Evolutionary conservation across 768 basidiomycete genomes (phyloP).

Genomic region (Termitomyces sp.): DNA sequence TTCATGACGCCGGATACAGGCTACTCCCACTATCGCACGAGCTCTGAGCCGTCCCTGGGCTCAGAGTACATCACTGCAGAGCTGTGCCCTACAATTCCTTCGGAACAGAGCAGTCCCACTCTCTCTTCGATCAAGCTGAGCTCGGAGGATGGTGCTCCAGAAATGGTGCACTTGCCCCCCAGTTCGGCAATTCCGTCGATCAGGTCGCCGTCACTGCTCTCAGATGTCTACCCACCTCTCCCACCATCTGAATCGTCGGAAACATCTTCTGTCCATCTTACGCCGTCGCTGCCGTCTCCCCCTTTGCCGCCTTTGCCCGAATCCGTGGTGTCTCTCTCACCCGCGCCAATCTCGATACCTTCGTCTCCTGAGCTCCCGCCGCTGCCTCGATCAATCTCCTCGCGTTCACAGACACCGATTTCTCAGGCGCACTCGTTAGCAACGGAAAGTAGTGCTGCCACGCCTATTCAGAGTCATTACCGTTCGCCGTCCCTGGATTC

Average conservation of each 20-base stretch:
- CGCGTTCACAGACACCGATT: conserved; percentile 7
- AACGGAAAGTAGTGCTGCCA: conserved; percentile 22
- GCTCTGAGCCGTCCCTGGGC: conserved; percentile 21
- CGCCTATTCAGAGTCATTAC: conserved; percentile 31
- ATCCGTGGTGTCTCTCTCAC: not conserved
- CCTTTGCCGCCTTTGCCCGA: conserved; percentile 13
- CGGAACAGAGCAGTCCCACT: conserved; percentile 36
- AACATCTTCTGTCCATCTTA: conserved; percentile 15
- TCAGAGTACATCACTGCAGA: conserved; percentile 49
- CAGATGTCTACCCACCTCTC: conserved; percentile 12
- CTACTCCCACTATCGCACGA: conserved; percentile 23
- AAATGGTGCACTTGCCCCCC: conserved; percentile 14
- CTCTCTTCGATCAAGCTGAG: conserved; percentile 28
- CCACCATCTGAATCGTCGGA: conserved; percentile 21
- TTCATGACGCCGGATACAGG: conserved; percentile 28
- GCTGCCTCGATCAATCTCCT: conserved; percentile 18
- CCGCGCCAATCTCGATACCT: conserved; percentile 22
- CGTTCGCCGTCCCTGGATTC: conserved; percentile 18
- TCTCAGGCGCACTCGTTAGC: conserved; percentile 4
- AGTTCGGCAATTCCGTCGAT: conserved; percentile 13
- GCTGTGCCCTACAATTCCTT: conserved; percentile 38
- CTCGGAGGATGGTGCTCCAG: conserved; percentile 25
- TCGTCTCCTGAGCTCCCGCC: conserved; percentile 20
- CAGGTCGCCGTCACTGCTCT: conserved; percentile 12
- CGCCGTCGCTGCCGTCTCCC: not conserved